phyloP scores from a whole-genome alignment of 1,284 basidiomycete species.

The Stereum hirsutum region DNA sequence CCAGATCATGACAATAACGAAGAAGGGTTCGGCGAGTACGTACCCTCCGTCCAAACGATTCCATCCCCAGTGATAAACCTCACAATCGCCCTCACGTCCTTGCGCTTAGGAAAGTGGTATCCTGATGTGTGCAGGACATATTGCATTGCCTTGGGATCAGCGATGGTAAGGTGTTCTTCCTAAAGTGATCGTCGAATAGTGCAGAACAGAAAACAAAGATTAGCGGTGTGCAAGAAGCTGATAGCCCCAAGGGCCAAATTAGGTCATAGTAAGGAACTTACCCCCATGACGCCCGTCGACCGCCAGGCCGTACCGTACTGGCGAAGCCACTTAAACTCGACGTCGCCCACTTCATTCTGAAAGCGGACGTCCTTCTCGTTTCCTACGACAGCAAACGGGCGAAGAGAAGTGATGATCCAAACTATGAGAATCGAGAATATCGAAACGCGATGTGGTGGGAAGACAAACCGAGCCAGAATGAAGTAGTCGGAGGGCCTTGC shows the following conservation, averaged over 20 bases:
- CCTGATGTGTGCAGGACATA: constrained; percentile 31
- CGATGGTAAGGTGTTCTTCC: constrained; percentile 30
- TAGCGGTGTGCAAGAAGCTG: no score
- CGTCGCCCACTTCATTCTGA: constrained; percentile 4
- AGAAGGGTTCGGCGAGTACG: no score
- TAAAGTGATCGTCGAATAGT: constrained; percentile 11
- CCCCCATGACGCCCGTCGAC: constrained; percentile 6
- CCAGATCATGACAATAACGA: not conserved
- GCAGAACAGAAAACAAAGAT: not conserved
- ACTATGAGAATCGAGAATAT: not conserved
- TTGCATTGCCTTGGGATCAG: constrained; percentile 33
- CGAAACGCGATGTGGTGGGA: no score
- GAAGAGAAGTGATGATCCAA: not conserved
- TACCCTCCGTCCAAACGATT: constrained; percentile 3
- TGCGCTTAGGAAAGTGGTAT: constrained; percentile 27
- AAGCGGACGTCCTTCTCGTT: constrained; percentile 2
- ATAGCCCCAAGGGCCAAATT: no score
- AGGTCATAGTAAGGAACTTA: not conserved
- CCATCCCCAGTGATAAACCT: constrained; percentile 3
- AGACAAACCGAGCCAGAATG: constrained; percentile 3
- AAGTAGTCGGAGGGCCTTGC: not conserved
- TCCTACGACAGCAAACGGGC: not conserved
- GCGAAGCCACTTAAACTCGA: constrained; percentile 5
- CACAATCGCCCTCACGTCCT: constrained; percentile 8
- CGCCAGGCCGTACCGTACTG: constrained; percentile 8